A percentile compares a stretch with the other conserved stretches of the same genome.
Evolutionary conservation across 2,329 filamentous ascomycete genomes (phyloP).

Genomic region (Seiridium unicorne): DNA sequence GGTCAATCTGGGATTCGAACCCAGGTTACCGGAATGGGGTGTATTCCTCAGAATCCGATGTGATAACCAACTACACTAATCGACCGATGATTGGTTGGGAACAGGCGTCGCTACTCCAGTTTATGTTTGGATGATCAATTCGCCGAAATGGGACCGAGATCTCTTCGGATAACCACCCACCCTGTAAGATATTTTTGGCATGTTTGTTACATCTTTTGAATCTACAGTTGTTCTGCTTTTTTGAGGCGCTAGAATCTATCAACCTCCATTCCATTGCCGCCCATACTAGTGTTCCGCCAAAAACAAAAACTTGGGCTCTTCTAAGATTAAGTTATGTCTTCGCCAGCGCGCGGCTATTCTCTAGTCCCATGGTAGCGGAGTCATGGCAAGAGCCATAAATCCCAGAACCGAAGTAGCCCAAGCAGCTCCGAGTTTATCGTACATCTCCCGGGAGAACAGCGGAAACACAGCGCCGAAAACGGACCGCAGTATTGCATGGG

Average conservation of each 20-base stretch:
- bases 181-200: too few species aligned
- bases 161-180: too few species aligned
- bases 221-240: too few species aligned
- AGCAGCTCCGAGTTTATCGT: constrained; percentile 48
- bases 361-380: constrained; percentile 14
- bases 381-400: constrained; percentile 38
- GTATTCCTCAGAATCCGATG: not conserved
- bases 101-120: not conserved
- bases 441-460: constrained; percentile 49
- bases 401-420: constrained; percentile 58
- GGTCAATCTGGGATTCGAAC: not conserved
- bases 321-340: too few species aligned
- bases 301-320: not conserved
- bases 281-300: too few species aligned
- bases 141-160: too few species aligned
- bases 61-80: not conserved
- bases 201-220: too few species aligned
- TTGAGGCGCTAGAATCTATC: too few species aligned
- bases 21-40: not conserved
- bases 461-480: constrained; percentile 53
- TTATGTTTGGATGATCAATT: not conserved
- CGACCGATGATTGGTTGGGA: not conserved
- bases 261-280: too few species aligned
- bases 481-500: constrained; percentile 51
- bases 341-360: too few species aligned